Conservation (phyloP, 805 yeast species). For the Scheffersomyces amazonensis region DNA sequence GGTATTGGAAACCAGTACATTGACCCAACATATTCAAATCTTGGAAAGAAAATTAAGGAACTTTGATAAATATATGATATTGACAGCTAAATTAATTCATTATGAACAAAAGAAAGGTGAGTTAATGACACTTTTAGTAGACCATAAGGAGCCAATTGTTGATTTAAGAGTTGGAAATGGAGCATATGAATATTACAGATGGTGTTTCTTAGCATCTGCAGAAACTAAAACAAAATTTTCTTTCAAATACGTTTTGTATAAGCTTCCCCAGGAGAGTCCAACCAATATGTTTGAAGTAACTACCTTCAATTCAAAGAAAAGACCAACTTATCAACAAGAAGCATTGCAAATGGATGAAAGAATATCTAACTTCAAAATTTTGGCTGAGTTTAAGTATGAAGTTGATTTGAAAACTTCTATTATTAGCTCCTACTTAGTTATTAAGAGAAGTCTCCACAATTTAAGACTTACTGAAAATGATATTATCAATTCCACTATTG, state of each 20-base stretch:
- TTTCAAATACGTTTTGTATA: neutral
- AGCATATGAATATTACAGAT: neutral
- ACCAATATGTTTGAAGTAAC: neutral
- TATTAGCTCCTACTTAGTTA: neutral
- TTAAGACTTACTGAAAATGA: constrained; percentile 1
- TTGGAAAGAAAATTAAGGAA: constrained; percentile 1
- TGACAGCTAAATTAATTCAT: neutral
- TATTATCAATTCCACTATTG: neutral
- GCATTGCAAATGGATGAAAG: neutral
- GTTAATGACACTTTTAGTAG: neutral
- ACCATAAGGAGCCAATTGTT: neutral
- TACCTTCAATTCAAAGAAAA: neutral
- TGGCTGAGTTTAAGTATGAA: neutral
- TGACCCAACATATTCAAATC: neutral
- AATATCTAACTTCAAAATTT: neutral
- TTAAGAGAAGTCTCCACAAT: neutral
- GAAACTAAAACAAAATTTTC: neutral
- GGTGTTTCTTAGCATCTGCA: neutral
- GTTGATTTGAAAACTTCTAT: neutral
- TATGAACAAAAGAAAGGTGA: constrained; percentile 1
- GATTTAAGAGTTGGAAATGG: neutral
- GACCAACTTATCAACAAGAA: neutral
- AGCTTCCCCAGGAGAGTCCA: neutral
- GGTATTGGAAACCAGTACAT: neutral
- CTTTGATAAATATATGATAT: neutral